Evolutionary conservation across 164 flowering plant genomes (phyloP).

Genomic region (Berberis vulgaris): DNA sequence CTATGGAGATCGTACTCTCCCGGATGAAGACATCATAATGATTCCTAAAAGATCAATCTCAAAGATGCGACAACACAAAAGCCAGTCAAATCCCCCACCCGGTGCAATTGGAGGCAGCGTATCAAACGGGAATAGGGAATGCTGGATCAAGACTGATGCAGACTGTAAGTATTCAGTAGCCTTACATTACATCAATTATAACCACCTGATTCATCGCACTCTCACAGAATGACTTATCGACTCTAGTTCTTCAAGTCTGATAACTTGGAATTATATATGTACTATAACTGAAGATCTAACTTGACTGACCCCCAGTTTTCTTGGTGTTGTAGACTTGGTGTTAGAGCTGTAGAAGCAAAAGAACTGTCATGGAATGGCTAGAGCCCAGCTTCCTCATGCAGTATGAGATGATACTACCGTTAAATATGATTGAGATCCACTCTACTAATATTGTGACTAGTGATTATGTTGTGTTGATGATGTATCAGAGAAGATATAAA

Average conservation of each 20-base stretch:
- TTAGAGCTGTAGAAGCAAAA: conserved; percentile 25
- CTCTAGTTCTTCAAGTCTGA: too few relatives aligned
- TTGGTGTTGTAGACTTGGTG: conserved; percentile 21
- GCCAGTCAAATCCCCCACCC: conserved; percentile 25
- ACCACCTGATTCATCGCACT: too few relatives aligned
- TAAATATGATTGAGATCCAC: too few relatives aligned
- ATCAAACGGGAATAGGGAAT: conserved; percentile 55
- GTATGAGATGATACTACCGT: too few relatives aligned
- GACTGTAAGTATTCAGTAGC: conserved; percentile 59
- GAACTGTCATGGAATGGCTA: too few relatives aligned
- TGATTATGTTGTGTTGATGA: too few relatives aligned
- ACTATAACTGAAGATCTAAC: too few relatives aligned
- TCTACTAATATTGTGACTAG: too few relatives aligned
- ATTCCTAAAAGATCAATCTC: conserved; percentile 24
- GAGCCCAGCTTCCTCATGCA: too few relatives aligned
- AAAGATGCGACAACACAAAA: conserved; percentile 33
- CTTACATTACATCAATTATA: neutral
- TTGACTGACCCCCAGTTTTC: neutral
- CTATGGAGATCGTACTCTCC: conserved; percentile 20
- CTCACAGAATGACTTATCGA: too few relatives aligned
- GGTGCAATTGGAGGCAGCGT: conserved; percentile 25
- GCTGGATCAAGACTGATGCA: conserved; percentile 89
- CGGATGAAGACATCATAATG: conserved; percentile 32
- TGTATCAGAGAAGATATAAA: too few relatives aligned
- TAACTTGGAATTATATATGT: too few relatives aligned